phyloP scores from a whole-genome alignment of 202 grass and related monocot species.

The Zoysia matrella region DNA sequence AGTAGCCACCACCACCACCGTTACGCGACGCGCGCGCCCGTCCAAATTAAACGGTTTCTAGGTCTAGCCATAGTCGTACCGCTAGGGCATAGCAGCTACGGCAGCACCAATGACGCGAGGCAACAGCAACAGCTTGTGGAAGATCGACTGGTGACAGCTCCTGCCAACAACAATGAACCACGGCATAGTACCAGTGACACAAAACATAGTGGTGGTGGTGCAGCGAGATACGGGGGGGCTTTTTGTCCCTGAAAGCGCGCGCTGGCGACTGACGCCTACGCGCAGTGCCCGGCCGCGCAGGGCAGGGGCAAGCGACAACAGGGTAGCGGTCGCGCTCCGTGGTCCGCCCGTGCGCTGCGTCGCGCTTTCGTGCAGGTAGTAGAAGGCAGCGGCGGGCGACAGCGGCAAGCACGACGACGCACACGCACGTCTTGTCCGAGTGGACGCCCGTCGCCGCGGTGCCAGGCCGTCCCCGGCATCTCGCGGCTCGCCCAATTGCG shows the following conservation, averaged over 20 bases:
- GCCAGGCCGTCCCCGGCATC: slow-evolving; percentile 38
- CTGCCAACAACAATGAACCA: not conserved
- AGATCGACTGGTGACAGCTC: slow-evolving; percentile 40
- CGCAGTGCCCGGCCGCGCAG: slow-evolving; percentile 28
- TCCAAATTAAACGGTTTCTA: slow-evolving; percentile 41
- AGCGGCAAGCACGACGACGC: slow-evolving; percentile 39
- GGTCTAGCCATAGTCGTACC: slow-evolving; percentile 3
- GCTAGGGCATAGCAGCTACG: slow-evolving; percentile 14
- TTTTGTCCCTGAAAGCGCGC: slow-evolving; percentile 35
- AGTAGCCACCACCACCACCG: not conserved
- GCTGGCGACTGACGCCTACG: slow-evolving; percentile 44
- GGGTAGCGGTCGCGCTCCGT: too few species aligned
- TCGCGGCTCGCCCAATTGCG: slow-evolving; percentile 31
- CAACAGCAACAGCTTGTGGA: slow-evolving; percentile 24
- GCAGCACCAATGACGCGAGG: slow-evolving; percentile 3
- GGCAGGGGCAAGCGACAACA: too few species aligned
- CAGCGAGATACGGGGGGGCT: slow-evolving; percentile 39
- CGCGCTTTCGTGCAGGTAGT: slow-evolving; percentile 36
- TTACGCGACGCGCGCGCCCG: slow-evolving; percentile 1
- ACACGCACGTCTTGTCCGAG: slow-evolving; percentile 34
- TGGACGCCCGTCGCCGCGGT: not conserved
- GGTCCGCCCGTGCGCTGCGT: not conserved
- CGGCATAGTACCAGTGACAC: slow-evolving; percentile 1
- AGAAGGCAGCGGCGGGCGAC: slow-evolving; percentile 9
- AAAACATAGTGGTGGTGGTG: slow-evolving; percentile 42